phyloP scores from a whole-genome alignment of 495 filamentous ascomycete species.

The Lasiosphaeria miniovina region DNA sequence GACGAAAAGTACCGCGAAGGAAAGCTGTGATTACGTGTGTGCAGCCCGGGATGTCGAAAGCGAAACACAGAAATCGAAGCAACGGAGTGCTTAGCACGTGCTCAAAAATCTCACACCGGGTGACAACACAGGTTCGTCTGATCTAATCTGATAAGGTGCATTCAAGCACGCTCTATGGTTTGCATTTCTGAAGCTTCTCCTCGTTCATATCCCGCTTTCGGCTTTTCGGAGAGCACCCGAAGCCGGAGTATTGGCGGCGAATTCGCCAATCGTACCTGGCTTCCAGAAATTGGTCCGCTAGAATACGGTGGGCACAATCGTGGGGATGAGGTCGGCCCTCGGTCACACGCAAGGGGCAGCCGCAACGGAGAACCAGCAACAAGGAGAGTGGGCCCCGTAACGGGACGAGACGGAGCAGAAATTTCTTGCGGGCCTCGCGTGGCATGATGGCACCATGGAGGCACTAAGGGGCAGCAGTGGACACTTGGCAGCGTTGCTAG shows the following conservation, averaged over 20 bases:
- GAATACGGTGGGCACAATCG: not conserved
- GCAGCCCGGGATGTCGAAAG: too few species aligned
- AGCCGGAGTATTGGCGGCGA: too few species aligned
- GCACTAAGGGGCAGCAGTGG: too few species aligned
- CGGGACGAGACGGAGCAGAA: not conserved
- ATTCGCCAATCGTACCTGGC: too few species aligned
- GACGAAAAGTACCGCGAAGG: too few species aligned
- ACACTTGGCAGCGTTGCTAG: slow-evolving; percentile 2
- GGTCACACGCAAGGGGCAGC: not conserved
- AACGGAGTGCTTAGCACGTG: too few species aligned
- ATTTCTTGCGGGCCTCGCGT: slow-evolving; percentile 9
- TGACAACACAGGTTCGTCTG: not conserved
- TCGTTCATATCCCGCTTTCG: not conserved
- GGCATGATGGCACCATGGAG: not conserved
- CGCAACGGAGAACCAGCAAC: not conserved
- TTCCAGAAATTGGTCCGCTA: not conserved
- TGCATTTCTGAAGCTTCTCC: not conserved
- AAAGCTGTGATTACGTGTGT: too few species aligned
- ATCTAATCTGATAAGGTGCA: slow-evolving; percentile 31
- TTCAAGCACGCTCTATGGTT: slow-evolving; percentile 3
- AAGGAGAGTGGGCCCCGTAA: not conserved
- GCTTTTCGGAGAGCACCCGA: not conserved
- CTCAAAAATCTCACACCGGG: too few species aligned
- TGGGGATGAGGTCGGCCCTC: not conserved
- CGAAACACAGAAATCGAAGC: too few species aligned